Base-by-base conservation (phyloP, 225 moss, liverwort and hornwort genomes). In the Takakia lepidozioides region DNA sequence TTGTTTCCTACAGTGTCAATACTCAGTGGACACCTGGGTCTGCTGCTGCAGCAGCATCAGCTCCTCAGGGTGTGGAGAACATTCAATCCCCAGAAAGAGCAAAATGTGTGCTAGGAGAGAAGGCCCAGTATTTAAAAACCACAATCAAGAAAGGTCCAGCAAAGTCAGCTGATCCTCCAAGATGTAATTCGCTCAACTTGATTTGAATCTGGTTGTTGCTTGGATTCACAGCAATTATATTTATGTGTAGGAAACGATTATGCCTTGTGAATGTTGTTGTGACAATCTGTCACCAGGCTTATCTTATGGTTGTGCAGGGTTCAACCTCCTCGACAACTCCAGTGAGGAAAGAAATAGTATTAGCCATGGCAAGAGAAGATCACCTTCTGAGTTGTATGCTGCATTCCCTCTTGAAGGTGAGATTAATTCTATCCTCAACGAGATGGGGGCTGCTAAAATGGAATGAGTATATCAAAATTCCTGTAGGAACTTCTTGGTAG, bases 321-420 rank as follows among this genome's bases (percentile, higher is more conserved):
- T 66, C 45, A 63, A 54, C 41, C 36, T 73, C 29, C 21, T 60
- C 30, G 69, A 74, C 8, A 62, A 60, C 48, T 65, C 63, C 46
- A 53, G 46, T 28, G 56, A 60, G 63, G 69, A 73, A 17, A 49
- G 17, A 13, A 59, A 43, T n/a, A 66, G 59, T 60, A 55, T 29
- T n/a, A 43, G 38, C 34, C 13, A 43, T 42, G 46, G 48, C 40
- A 38, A 40, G 45, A 59, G 38, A 35, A 57, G 55, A 44, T 26
- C 45, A n/a, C 39, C 60, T n/a, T 46, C 53, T 35, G 66, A 79
- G 29, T 17, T 22, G 1, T 70, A 66, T 60, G 73, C 60, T 35
- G 41, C 49, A 49, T 63, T 70, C 50, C 55, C 65, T 46, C 53
- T 66, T 53, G 66, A 69, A 29, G 78, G 73, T 79, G 40, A 74